phyloP scores from a whole-genome alignment of 768 basidiomycete species.

The Mycena maculata region DNA sequence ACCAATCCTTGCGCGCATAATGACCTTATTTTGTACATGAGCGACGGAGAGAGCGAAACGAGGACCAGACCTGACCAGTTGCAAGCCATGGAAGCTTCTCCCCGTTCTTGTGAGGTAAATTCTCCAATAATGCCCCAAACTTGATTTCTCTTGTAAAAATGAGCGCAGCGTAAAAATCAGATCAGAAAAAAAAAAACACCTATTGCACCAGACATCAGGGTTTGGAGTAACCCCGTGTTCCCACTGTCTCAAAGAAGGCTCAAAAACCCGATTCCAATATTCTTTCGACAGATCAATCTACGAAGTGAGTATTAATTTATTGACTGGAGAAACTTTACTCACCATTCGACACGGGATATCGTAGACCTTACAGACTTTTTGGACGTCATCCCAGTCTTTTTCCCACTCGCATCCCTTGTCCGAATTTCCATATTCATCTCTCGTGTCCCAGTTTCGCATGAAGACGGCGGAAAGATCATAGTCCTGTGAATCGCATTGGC shows the following conservation, averaged over 20 bases:
- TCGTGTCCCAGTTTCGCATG: conserved; percentile 97
- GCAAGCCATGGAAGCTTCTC: conserved; percentile 75
- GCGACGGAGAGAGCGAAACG: neutral
- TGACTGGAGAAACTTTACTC: neutral
- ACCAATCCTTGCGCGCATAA: conserved; percentile 81
- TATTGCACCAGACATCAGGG: conserved; percentile 94
- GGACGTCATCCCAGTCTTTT: conserved; percentile 93
- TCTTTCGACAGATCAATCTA: conserved; percentile 90
- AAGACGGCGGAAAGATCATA: conserved; percentile 89
- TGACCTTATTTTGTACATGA: conserved; percentile 65
- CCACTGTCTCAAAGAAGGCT: conserved; percentile 85
- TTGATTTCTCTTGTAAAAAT: conserved; percentile 78
- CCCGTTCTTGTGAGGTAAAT: conserved; percentile 51
- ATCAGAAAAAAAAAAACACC: conserved; percentile 51
- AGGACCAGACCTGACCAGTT: conserved; percentile 65
- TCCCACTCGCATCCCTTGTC: conserved; percentile 96
- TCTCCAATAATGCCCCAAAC: conserved; percentile 85
- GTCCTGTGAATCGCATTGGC: conserved; percentile 57
- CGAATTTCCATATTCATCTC: conserved; percentile 76
- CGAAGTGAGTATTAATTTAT: conserved; percentile 14
- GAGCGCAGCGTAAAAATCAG: neutral
- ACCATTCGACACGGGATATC: conserved; percentile 85
- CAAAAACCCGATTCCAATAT: conserved; percentile 94
- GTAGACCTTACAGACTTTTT: conserved; percentile 76
- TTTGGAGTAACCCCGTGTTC: conserved; percentile 86